Evolutionary conservation across 768 basidiomycete genomes (phyloP).

Genomic region (Neoboletus brunneissimus): DNA sequence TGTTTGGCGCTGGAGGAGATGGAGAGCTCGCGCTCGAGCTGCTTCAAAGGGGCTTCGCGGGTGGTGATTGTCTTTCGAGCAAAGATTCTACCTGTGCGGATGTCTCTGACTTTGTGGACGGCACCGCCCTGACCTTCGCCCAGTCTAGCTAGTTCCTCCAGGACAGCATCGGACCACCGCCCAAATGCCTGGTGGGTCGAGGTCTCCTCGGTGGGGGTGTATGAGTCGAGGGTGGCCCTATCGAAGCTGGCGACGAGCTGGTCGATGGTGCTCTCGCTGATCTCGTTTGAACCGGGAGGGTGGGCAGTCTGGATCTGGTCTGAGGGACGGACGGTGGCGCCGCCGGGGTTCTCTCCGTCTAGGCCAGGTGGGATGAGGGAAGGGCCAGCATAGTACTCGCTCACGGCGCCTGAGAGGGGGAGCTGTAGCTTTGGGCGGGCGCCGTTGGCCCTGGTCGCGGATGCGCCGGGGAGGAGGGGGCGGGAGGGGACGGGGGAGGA

Average conservation of each 20-base stretch:
- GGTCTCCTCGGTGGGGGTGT: slow-evolving; percentile 38
- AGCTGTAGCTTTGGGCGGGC: slow-evolving; percentile 32
- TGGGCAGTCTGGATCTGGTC: slow-evolving; percentile 35
- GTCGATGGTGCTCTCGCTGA: slow-evolving; percentile 36
- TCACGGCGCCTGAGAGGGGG: slow-evolving; percentile 29
- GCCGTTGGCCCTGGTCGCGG: slow-evolving; percentile 15
- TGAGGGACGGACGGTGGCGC: slow-evolving; percentile 43
- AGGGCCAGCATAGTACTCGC: slow-evolving; percentile 33
- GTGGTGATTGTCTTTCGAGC: slow-evolving; percentile 95
- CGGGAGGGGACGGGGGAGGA: slow-evolving; percentile 35
- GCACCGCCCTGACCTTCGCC: slow-evolving; percentile 97
- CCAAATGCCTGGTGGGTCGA: slow-evolving; percentile 23
- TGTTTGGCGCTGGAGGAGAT: slow-evolving; percentile 86
- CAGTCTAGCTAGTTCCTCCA: slow-evolving; percentile 75
- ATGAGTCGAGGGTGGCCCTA: slow-evolving; percentile 30
- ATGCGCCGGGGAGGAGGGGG: slow-evolving; percentile 31
- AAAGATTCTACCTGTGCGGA: slow-evolving; percentile 74
- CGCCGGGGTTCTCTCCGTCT: slow-evolving; percentile 36
- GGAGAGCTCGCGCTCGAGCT: slow-evolving; percentile 87
- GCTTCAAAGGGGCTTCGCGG: slow-evolving; percentile 85
- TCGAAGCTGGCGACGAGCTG: slow-evolving; percentile 35
- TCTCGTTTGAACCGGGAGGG: slow-evolving; percentile 24
- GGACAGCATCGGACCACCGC: slow-evolving; percentile 64
- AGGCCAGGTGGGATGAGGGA: slow-evolving; percentile 34
- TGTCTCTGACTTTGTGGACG: slow-evolving; percentile 90